Evolutionary conservation across 208 protist genomes (phyloP).

Genomic region (Acanthamoeba rhysodes): DNA sequence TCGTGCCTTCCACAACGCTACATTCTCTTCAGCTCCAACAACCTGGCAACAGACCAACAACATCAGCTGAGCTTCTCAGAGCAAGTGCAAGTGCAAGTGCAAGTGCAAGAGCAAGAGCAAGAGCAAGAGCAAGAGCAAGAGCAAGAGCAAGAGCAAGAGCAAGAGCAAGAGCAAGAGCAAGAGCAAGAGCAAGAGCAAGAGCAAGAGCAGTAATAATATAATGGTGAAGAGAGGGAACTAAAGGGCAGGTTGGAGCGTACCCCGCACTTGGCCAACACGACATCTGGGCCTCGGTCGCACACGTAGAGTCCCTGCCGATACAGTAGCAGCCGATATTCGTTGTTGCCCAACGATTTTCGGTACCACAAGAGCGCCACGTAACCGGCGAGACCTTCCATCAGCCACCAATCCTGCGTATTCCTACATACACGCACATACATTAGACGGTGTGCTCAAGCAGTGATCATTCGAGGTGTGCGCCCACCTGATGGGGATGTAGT

Average conservation of each 20-base stretch:
- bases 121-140: no score
- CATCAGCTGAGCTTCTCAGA: no score
- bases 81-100: no score
- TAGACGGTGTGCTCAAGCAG: no score
- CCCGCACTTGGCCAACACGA: slow-evolving; percentile 38
- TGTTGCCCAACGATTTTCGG: slow-evolving; percentile 79
- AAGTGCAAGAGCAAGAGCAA: no score
- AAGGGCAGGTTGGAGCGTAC: slow-evolving; percentile 2
- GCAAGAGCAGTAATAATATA: no score
- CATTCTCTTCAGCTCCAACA: slow-evolving; percentile 23
- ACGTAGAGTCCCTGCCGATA: slow-evolving; percentile 23
- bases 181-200: no score
- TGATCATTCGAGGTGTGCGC: background rate
- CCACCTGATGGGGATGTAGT: slow-evolving; percentile 70
- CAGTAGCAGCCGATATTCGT: slow-evolving; percentile 73
- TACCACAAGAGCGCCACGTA: slow-evolving; percentile 72
- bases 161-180: no score
- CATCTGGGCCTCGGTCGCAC: slow-evolving; percentile 7
- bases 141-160: no score
- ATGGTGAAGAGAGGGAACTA: no score
- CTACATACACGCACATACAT: background rate
- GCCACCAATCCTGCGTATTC: slow-evolving; percentile 73
- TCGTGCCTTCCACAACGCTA: slow-evolving; percentile 74
- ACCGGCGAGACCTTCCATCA: slow-evolving; percentile 74
- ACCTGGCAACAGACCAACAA: background rate